Conservation (phyloP, 306 rosid species). For the Amphicarpaea edgeworthii region DNA sequence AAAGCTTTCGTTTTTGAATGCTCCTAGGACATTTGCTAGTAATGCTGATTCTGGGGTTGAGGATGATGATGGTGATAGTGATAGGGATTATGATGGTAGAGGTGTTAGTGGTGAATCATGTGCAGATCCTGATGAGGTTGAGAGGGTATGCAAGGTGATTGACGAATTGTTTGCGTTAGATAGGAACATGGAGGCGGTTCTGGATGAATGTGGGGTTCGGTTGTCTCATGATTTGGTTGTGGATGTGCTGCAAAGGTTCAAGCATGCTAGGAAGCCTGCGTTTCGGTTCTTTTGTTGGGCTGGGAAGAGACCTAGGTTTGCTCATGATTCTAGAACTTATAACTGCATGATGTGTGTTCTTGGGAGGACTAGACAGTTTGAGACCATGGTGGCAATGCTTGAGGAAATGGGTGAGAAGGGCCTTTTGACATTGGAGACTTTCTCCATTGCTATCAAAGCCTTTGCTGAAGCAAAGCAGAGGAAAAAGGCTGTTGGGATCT, state of each 20-base stretch:
- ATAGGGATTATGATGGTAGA: slow-evolving; percentile 14
- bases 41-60: slow-evolving; percentile 53
- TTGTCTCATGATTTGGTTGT: slow-evolving; percentile 83
- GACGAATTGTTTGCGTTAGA: slow-evolving; percentile 90
- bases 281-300: slow-evolving; percentile 96
- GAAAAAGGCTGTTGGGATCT: slow-evolving; percentile 82
- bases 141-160: slow-evolving; percentile 82
- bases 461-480: slow-evolving; percentile 87
- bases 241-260: slow-evolving; percentile 78
- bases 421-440: slow-evolving; percentile 80
- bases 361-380: slow-evolving; percentile 90
- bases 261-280: slow-evolving; percentile 86
- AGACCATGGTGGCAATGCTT: slow-evolving; percentile 88
- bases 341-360: slow-evolving; percentile 74
- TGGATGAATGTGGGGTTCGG: slow-evolving; percentile 69
- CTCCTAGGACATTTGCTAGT: slow-evolving; percentile 43
- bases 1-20: slow-evolving; percentile 37
- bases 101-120: slow-evolving; percentile 40
- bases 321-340: slow-evolving; percentile 72
- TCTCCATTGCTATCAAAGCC: slow-evolving; percentile 71
- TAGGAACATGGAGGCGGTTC: slow-evolving; percentile 93
- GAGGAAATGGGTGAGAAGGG: slow-evolving; percentile 91
- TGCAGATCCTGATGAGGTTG: slow-evolving; percentile 69
- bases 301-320: slow-evolving; percentile 65
- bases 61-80: slow-evolving; percentile 42